These are phyloP conservation scores for Vigna trinervia DNA, from an alignment of 306 rosid genomes.

Conservation along the genomic window DNA sequence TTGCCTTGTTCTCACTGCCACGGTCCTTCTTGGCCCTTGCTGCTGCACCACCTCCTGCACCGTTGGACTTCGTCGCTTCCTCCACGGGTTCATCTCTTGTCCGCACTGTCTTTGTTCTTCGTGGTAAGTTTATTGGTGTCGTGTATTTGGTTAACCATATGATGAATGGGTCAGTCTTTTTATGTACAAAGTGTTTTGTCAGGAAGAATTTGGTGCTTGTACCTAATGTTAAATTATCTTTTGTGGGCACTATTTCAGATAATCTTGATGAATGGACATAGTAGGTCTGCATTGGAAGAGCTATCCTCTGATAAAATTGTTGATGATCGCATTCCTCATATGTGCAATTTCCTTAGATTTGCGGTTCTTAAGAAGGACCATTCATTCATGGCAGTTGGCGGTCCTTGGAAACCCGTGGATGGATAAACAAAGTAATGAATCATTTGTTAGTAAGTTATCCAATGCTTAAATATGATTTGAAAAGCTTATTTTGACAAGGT, in stretches of 20 bases:
- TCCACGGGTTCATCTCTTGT: too few relatives aligned
- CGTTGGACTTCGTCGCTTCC: too few relatives aligned
- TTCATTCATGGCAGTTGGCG: constrained; percentile 90
- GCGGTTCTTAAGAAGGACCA: constrained; percentile 87
- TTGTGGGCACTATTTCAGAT: constrained; percentile 56
- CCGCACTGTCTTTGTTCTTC: too few relatives aligned
- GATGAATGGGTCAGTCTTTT: background rate
- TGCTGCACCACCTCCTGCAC: too few relatives aligned
- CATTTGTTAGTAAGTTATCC: too few relatives aligned
- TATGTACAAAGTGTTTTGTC: background rate
- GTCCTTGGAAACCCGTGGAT: constrained; percentile 84
- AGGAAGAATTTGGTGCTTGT: background rate
- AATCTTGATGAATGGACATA: constrained; percentile 86
- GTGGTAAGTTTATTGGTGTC: background rate
- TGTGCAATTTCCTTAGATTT: constrained; percentile 90
- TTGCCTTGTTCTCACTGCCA: too few relatives aligned
- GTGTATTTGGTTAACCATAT: constrained; percentile 22
- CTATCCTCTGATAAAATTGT: constrained; percentile 77
- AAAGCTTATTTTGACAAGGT: too few relatives aligned
- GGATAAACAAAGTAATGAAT: constrained; percentile 39
- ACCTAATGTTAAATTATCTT: background rate
- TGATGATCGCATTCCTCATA: constrained; percentile 87
- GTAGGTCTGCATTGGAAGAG: constrained; percentile 86
- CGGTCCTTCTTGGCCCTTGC: too few relatives aligned
- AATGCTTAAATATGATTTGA: too few relatives aligned